Conservation (phyloP, 2,329 filamentous ascomycete genomes). For the Xylariaceae sp. region DNA sequence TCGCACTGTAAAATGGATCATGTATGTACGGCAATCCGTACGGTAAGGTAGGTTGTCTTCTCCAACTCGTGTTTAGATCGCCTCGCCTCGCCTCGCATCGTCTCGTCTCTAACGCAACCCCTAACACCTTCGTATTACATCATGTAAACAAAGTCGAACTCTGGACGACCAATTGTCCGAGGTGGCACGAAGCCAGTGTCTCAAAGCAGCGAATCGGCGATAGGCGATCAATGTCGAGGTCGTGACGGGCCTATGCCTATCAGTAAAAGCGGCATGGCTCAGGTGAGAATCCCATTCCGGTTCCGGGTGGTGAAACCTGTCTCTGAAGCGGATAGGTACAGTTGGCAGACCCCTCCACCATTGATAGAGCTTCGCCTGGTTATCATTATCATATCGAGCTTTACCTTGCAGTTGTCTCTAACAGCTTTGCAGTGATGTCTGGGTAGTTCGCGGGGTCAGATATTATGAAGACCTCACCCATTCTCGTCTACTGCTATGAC, state of each 20-base stretch:
- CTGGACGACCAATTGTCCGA: not conserved
- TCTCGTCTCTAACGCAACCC: too few relatives aligned
- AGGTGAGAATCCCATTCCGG: not conserved
- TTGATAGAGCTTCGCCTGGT: not conserved
- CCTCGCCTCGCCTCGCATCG: not conserved
- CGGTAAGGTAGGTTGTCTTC: not conserved
- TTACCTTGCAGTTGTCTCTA: not conserved
- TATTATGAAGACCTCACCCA: not conserved
- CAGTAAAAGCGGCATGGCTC: not conserved
- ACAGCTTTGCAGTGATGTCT: not conserved
- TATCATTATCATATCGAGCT: not conserved
- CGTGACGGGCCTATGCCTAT: not conserved
- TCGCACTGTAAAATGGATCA: not conserved
- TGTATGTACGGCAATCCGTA: not conserved
- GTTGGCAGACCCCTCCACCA: not conserved
- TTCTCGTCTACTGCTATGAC: not conserved
- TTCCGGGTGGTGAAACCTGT: not conserved
- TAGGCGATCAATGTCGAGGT: not conserved
- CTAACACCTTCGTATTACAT: not conserved
- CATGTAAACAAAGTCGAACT: not conserved
- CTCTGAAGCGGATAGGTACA: not conserved
- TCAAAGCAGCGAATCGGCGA: not conserved
- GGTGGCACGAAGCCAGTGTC: not conserved
- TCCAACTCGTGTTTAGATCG: not conserved
- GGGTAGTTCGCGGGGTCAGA: not conserved